Percentiles rank a stretch among this genome's conserved stretches.
phyloP scores from a whole-genome alignment of 2,329 filamentous ascomycete genomes.

The Sphaerulina vaccinii region DNA sequence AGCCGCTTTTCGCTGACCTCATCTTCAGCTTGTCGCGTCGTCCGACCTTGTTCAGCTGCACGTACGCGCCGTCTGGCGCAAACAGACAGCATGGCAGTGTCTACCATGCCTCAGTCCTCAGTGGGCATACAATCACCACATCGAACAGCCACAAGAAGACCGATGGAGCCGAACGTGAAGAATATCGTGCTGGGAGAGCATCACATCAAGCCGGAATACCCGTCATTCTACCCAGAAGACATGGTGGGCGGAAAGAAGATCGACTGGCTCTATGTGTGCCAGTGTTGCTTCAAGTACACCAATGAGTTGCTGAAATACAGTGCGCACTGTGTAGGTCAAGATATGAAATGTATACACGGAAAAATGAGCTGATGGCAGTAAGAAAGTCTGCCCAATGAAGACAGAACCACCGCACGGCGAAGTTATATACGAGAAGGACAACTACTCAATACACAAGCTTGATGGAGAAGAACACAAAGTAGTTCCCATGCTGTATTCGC shows the following conservation, averaged over 20 bases:
- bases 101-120: constrained; percentile 3
- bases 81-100: constrained; percentile 7
- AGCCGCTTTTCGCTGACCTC: background rate
- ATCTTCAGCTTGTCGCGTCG: constrained; percentile 1
- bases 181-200: constrained; percentile 83
- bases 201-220: constrained; percentile 87
- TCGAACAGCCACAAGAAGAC: constrained; percentile 24
- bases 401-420: constrained; percentile 59
- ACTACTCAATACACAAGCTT: constrained; percentile 87
- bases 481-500: background rate
- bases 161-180: constrained; percentile 71
- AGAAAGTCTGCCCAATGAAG: constrained; percentile 47
- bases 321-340: constrained; percentile 44
- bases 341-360: background rate
- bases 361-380: constrained; percentile 8
- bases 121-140: constrained; percentile 21
- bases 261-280: constrained; percentile 75
- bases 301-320: constrained; percentile 50
- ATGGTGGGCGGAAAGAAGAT: constrained; percentile 44
- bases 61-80: constrained; percentile 4
- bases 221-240: constrained; percentile 80
- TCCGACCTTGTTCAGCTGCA: constrained; percentile 6
- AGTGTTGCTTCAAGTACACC: constrained; percentile 94
- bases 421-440: constrained; percentile 74
- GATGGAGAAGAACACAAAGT: constrained; percentile 79